Percentiles rank a stretch among this genome's conserved stretches.
Evolutionary conservation across 1,139 yeast genomes (phyloP).

Genomic region (Lodderomyces metapsilosis): DNA sequence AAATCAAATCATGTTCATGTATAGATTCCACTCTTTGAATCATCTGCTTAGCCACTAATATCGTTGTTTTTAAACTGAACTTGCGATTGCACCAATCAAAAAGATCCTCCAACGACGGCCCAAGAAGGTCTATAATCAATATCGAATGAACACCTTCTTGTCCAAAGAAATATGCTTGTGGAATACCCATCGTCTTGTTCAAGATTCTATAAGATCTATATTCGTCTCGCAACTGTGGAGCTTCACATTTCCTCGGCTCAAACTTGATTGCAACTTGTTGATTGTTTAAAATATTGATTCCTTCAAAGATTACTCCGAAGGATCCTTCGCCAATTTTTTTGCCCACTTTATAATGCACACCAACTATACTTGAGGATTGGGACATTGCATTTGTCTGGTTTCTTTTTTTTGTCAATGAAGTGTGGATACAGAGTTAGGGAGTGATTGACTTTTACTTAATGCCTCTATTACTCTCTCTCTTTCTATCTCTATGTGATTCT

Average conservation of each 20-base stretch:
- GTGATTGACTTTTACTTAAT: no score
- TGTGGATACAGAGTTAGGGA: not conserved
- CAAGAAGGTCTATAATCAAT: conserved; percentile 67
- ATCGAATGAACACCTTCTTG: conserved; percentile 80
- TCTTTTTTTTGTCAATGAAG: not conserved
- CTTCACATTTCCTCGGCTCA: conserved; percentile 77
- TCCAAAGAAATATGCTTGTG: conserved; percentile 75
- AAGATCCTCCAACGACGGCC: conserved; percentile 75
- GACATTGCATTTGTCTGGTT: conserved; percentile 17
- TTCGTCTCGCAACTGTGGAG: conserved; percentile 78
- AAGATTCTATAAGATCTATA: conserved; percentile 70
- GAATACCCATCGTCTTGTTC: conserved; percentile 61
- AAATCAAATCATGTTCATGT: conserved; percentile 68
- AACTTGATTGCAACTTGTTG: conserved; percentile 78
- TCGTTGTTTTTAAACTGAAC: conserved; percentile 67
- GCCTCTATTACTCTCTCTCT: no score
- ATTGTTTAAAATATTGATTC: conserved; percentile 77
- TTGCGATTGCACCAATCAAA: conserved; percentile 82
- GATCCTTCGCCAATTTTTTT: conserved; percentile 98
- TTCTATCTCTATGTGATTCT: no score
- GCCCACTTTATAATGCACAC: conserved; percentile 88
- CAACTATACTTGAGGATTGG: conserved; percentile 34
- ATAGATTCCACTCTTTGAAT: conserved; percentile 62
- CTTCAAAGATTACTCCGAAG: conserved; percentile 95
- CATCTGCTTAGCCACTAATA: conserved; percentile 76